Percentiles rank a stretch among this genome's conserved stretches.
Evolutionary conservation across 208 protist genomes (phyloP).

Genomic region (Leishmania gerbilli): DNA sequence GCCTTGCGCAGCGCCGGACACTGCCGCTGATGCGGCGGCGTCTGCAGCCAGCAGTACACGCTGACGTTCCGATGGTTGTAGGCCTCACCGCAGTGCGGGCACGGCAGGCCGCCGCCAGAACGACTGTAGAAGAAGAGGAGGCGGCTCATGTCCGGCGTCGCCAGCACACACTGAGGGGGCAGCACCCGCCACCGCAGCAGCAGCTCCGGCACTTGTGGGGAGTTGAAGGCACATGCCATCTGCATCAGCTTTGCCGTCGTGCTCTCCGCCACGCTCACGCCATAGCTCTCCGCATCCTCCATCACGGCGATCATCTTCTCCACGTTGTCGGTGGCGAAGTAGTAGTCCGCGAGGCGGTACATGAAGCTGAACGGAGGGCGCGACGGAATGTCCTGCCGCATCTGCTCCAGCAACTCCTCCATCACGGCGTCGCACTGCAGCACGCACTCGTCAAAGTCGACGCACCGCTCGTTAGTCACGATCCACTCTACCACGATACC

Average conservation of each 20-base stretch:
- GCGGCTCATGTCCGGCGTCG: slow-evolving; percentile 88
- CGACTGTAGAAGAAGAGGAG: slow-evolving; percentile 89
- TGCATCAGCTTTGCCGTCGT: slow-evolving; percentile 92
- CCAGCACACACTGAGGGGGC: slow-evolving; percentile 86
- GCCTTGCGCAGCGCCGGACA: slow-evolving; percentile 73
- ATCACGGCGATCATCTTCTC: slow-evolving; percentile 91
- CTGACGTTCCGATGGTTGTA: slow-evolving; percentile 88
- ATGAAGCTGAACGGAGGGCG: slow-evolving; percentile 83
- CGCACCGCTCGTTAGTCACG: slow-evolving; percentile 57
- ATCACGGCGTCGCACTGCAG: slow-evolving; percentile 85
- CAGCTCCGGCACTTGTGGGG: slow-evolving; percentile 75
- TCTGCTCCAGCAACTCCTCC: slow-evolving; percentile 82
- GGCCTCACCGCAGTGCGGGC: slow-evolving; percentile 78
- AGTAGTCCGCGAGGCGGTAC: slow-evolving; percentile 90
- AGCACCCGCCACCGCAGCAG: slow-evolving; percentile 83
- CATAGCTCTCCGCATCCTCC: slow-evolving; percentile 82
- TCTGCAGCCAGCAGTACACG: slow-evolving; percentile 85
- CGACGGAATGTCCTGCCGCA: slow-evolving; percentile 70
- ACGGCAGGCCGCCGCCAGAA: slow-evolving; percentile 76
- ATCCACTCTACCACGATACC: slow-evolving; percentile 91
- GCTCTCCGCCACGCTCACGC: slow-evolving; percentile 81
- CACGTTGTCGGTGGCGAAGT: slow-evolving; percentile 91
- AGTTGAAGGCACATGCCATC: slow-evolving; percentile 86
- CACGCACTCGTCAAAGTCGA: slow-evolving; percentile 87
- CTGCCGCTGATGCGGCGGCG: slow-evolving; percentile 77